Evolutionary conservation across 2,329 filamentous ascomycete species (phyloP), one percentile per base, ranked within the genome.

Genomic region (Sporothrix brasiliensis): DNA sequence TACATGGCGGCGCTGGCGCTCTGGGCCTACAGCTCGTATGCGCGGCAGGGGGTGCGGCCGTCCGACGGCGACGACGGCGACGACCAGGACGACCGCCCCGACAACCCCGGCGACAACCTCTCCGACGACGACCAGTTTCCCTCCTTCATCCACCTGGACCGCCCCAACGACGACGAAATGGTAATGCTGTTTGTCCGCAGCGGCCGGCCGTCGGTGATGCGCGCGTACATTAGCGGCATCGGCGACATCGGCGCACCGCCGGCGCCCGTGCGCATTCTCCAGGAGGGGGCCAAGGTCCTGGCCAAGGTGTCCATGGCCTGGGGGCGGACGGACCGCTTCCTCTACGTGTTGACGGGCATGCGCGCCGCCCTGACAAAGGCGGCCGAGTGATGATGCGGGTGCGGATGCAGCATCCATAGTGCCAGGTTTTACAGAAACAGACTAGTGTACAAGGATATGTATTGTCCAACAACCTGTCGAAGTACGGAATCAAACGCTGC

Each of bases 21-120:
- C 41, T 65, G 60, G 60, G 60, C 60, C 4, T 65, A 65, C 60
- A 65, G 60, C 41, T 65, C 60, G 21, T 65, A 65, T 6, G 60
- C 60, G 1, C 34, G 41, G 11, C 60, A 50, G 60, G 24, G 24
- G 24, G 24, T 24, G 44, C 60, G 24, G 30, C 24, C 24, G 24
- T 24, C 24, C 24, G 24, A 24, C 24, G 24, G 24, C 24, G 24
- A 24, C 24, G 24, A 24, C 24, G 24, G 24, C 30, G 30, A 34
- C 34, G 34, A 34, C 4, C 1, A 3, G 4, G 34, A 34, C 34
- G 34, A 5, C 6, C 7, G 6, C 6, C 5, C 34, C 34, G 6
- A 4, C 34, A 34, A 7, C 34, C 34, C 6, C 6, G 34, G 6
- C 6, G 34, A 34, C 34, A 5, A 7, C 34, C 6, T n/a, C 4